Evolutionary conservation across 2,329 filamentous ascomycete species (phyloP), one percentile per base, ranked within the genome.

Genomic region (Beauveria asiatica): DNA sequence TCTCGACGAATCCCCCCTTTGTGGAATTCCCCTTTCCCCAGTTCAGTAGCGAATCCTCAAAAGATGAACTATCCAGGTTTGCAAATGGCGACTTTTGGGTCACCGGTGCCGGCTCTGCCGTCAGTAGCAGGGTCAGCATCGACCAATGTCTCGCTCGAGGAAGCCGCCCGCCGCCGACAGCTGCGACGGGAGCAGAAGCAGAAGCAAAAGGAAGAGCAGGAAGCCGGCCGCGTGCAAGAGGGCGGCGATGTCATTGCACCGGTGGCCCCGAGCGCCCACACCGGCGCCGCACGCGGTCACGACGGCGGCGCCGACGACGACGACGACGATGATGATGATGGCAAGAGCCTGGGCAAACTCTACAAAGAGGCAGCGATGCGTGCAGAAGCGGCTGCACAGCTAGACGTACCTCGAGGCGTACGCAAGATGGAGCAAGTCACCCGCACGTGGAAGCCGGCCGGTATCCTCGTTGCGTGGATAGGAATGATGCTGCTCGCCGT

Each of bases 401-500:
- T 33, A 8, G 27, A n/a, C 10, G 1, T 45, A 13, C 17, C 58
- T 7, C 17, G 50, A 13, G 57, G 57, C 10, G 57, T 60, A 1
- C n/a, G 49, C n/a, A 60, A 60, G 19, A 60, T 60, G 8, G 33
- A 60, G 25, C 21, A 51, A 21, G 33, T 60, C 11, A 60, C 59
- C 30, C 16, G 44, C 17, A 37, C n/a, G 5, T 60, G 58, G 58
- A 54, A 42, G 9, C 41, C 39, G 16, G 21, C 42, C 11, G 10
- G 10, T 4, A 13, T 53, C 8, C n/a, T 54, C 25, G 27, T 60
- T 50, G 33, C 30, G 11, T 60, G 57, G 57, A 49, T 42, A 7
- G 49, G 57, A 27, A 60, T 60, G 57, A 53, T 60, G 48, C 57
- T 60, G 16, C 41, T 60, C 8, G 50, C 57, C 25, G 21, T 60